Evolutionary conservation across 2,329 filamentous ascomycete genomes (phyloP).

Genomic region (Sphaerulina vaccinii): DNA sequence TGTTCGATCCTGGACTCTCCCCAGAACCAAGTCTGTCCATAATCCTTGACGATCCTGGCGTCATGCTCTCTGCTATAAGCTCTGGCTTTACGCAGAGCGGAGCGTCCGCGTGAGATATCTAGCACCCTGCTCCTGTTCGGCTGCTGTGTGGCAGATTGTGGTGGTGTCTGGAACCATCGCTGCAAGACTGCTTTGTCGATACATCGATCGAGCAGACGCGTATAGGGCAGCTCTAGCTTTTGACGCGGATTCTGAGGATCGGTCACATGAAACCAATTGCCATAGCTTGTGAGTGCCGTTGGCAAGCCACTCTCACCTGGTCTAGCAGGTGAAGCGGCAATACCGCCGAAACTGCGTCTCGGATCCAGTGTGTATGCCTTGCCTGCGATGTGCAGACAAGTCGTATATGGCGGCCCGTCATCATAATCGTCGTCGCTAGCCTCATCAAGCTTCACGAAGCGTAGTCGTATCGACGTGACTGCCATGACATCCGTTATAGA

Average conservation of each 20-base stretch:
- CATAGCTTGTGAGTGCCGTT: conserved; percentile 41
- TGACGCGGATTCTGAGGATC: conserved; percentile 42
- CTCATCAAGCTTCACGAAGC: conserved; percentile 50
- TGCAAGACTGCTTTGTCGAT: conserved; percentile 53
- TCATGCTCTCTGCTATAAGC: conserved; percentile 49
- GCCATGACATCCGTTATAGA: conserved; percentile 53
- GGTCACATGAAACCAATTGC: conserved; percentile 53
- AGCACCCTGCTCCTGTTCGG: conserved; percentile 5
- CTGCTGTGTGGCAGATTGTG: neutral
- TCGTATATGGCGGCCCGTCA: conserved; percentile 43
- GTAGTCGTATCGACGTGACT: conserved; percentile 54
- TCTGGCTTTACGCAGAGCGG: conserved; percentile 48
- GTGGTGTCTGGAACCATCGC: conserved; percentile 44
- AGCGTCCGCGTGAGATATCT: conserved; percentile 41
- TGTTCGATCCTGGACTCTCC: conserved; percentile 57
- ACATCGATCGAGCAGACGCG: conserved; percentile 55
- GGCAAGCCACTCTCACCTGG: conserved; percentile 20
- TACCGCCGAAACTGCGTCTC: conserved; percentile 33
- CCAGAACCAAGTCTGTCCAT: conserved; percentile 55
- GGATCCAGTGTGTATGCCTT: conserved; percentile 47
- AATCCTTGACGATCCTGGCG: conserved; percentile 43
- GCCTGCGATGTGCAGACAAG: conserved; percentile 51
- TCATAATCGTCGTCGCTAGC: conserved; percentile 48
- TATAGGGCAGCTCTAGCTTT: conserved; percentile 47
- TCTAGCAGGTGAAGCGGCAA: conserved; percentile 31